Evolutionary conservation across 2,329 filamentous ascomycete genomes (phyloP), one percentile per base, ranked within the genome.

Genomic region (Drechslerella dactyloides): DNA sequence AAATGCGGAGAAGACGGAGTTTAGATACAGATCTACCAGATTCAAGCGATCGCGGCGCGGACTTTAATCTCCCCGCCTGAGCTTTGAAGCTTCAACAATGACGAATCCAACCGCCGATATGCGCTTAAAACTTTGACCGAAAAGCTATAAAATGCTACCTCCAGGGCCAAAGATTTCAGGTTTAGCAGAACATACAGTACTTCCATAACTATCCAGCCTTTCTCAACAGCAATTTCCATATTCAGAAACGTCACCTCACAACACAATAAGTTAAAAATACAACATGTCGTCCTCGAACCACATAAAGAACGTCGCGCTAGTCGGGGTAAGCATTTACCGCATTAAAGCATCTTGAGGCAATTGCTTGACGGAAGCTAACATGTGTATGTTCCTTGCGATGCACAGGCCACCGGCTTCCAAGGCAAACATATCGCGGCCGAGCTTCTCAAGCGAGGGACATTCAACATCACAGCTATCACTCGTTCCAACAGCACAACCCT

Each of bases 381-480:
- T 13, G 10, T 21, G n/a, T 21, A 21, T 23, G 17, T 33, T 33
- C 8, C 3, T 8, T 33, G 27, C 27, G 44, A 44, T 44, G 17
- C 33, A 19, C 53, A 81, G 80, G 80, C 79, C 3, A 78, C 77
- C 53, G 80, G 80, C 1, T 77, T 74, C 3, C 53, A 80, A 73
- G 80, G 79, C 15, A 76, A 70, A 1, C 62, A 75, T 50, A 75
- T 80, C 19, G 65, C 74, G 6, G 42, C 53, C 0, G 76, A 77
- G 11, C 81, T 86, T 0, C 76, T 85, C 2, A 75, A 80, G 11
- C 81, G 80, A 0, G 82, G 82, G 42, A 83, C 81, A 73, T 84
- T 86, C 75, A 80, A 78, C 11, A 78, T 86, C 30, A 86, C 84
- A 0, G 84, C 83, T 17, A 78, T 85, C 23, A 82, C 82, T 10